Evolutionary conservation across 371 early-diverging fungal genomes (phyloP), one percentile per base, ranked within the genome.

Genomic region (Actinomucor elegans): DNA sequence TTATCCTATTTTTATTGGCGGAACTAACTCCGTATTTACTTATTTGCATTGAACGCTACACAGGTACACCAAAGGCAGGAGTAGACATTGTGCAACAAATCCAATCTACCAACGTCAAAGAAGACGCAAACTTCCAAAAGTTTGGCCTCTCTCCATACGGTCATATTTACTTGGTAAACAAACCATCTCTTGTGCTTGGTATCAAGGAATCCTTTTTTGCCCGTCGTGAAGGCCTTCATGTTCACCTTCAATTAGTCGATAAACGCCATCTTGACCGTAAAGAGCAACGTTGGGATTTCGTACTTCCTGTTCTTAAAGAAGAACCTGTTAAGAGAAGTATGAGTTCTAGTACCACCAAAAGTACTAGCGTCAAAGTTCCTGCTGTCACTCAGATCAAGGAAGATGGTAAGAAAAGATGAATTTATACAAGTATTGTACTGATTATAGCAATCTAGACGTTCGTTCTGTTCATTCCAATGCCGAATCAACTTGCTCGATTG

Each of bases 161-260:
- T 8, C 73, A 76, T 44, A 71, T 76, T 40, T 77, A 73, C 48
- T 37, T 80, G 23, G 61, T 63, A 46, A 55, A 63, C 36, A 57
- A 75, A 15, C 64, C 69, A 9, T 59, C 66, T 32, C 55, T 83
- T 18, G 75, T 83, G 11, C 66, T 83, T 18, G 83, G 80, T 42
- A 73, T 80, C 40, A 76, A 76, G 41, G 77, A 76, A 41, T 69
- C 73, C 3, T 73, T 73, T 61, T 76, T 76, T 48, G 54, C 71
- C 17, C 68, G 73, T 23, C 68, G 71, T 45, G 77, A 76, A 46
- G 77, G 77, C 10, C 58, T 71, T 27, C 77, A 71, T 56, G 73
- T 76, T 23, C 73, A 76, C 48, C 64, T 75, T 20, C 75, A 75
- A 43, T 27, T 64, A 15, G 63, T 61, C n/a, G 73, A 73, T 26